These are phyloP conservation scores for Fusarium begoniae DNA, from an alignment of 2,329 filamentous ascomycete species.

Conservation along the genomic window DNA sequence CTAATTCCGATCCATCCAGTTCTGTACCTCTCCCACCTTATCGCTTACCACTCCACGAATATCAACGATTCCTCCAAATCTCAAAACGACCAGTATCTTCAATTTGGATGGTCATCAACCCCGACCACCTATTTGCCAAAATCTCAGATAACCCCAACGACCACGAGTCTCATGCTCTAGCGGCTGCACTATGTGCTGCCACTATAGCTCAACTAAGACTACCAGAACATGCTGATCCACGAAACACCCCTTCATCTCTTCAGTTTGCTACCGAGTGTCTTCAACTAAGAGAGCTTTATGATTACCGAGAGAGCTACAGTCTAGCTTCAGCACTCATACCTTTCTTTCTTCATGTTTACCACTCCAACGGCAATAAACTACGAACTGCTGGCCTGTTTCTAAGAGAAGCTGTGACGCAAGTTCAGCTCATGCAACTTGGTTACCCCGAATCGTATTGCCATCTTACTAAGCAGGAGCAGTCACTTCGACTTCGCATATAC, in stretches of 20 bases:
- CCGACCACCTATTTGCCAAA: constrained; percentile 27
- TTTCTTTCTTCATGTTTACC: constrained; percentile 44
- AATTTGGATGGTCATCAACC: constrained; percentile 39
- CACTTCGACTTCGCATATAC: constrained; percentile 34
- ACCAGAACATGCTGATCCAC: constrained; percentile 26
- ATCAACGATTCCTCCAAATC: constrained; percentile 32
- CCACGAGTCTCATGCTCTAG: constrained; percentile 37
- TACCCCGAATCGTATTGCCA: constrained; percentile 29
- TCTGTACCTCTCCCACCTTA: constrained; percentile 8
- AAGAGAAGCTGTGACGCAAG: constrained; percentile 38
- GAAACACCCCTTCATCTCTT: constrained; percentile 22
- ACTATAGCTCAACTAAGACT: constrained; percentile 43
- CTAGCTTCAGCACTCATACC: constrained; percentile 36
- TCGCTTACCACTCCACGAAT: constrained; percentile 29
- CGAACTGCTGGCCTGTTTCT: constrained; percentile 38
- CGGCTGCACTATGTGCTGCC: constrained; percentile 40
- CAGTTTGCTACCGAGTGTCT: constrained; percentile 32
- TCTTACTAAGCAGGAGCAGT: constrained; percentile 24
- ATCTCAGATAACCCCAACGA: constrained; percentile 23
- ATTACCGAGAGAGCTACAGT: constrained; percentile 36
- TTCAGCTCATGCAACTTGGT: constrained; percentile 37
- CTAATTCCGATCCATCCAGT: neutral
- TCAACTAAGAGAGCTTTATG: constrained; percentile 32
- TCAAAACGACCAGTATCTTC: constrained; percentile 33
- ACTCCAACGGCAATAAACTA: constrained; percentile 42